These are phyloP conservation scores for Calonectria multiphialidica DNA, from an alignment of 2,329 filamentous ascomycete genomes.

Conservation along the genomic window DNA sequence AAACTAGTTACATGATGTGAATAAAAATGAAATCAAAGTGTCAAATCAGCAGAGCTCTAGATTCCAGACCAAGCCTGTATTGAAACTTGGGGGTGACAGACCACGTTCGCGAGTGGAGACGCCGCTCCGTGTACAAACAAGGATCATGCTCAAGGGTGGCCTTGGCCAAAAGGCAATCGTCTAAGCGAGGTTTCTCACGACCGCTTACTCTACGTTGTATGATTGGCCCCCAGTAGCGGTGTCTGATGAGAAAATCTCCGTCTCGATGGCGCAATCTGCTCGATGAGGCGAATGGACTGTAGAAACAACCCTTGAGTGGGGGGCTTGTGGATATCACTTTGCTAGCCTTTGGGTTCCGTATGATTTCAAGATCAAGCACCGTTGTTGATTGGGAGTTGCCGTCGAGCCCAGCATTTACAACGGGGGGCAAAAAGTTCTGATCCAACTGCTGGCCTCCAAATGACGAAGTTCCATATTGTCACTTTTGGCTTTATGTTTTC, in stretches of 20 bases:
- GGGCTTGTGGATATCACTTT: background rate
- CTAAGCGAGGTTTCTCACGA: background rate
- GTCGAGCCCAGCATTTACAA: background rate
- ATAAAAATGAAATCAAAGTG: background rate
- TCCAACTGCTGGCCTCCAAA: too few relatives aligned
- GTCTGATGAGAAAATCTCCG: constrained; percentile 4
- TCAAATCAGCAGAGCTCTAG: background rate
- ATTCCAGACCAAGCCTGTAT: background rate
- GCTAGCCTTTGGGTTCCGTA: background rate
- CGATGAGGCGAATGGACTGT: background rate
- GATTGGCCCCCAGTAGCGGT: background rate
- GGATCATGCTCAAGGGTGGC: background rate
- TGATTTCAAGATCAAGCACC: background rate
- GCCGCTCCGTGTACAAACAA: background rate
- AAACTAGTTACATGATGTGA: background rate
- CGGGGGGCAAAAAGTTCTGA: too few relatives aligned
- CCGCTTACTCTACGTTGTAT: background rate
- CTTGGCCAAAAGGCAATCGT: background rate
- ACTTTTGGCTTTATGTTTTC: background rate
- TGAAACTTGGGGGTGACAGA: background rate
- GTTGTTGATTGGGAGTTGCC: too few relatives aligned
- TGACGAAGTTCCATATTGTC: background rate
- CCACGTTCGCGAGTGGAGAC: background rate
- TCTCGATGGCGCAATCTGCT: constrained; percentile 4
- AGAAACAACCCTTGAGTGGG: background rate